A percentile compares a stretch with the other conserved stretches of the same genome.
These are phyloP conservation scores for Candida multigemmis DNA, from an alignment of 805 yeast genomes.

Conservation along the genomic window DNA sequence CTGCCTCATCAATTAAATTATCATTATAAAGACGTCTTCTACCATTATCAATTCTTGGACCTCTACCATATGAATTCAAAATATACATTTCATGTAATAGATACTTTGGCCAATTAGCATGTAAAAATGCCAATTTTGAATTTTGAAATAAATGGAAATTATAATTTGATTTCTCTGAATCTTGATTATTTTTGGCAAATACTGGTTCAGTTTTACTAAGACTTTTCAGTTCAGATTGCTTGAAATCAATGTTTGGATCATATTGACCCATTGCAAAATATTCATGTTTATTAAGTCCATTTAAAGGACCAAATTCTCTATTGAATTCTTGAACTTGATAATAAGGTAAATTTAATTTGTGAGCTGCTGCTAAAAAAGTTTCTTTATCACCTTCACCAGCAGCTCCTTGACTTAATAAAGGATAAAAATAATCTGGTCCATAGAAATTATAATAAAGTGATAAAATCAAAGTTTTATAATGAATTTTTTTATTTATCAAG, in stretches of 20 bases:
- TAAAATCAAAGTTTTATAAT: conserved; percentile 20
- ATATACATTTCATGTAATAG: conserved; percentile 16
- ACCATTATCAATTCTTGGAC: conserved; percentile 11
- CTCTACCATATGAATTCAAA: conserved; percentile 16
- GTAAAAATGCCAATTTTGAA: conserved; percentile 19
- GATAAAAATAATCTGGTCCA: conserved; percentile 28
- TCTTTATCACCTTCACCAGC: conserved; percentile 37
- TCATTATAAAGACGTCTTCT: conserved; percentile 19
- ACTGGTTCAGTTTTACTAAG: conserved; percentile 7
- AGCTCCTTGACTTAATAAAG: conserved; percentile 31
- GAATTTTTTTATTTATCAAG: conserved; percentile 22
- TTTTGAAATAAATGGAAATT: conserved; percentile 18
- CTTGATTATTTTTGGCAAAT: conserved; percentile 13
- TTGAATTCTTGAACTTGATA: conserved; percentile 28
- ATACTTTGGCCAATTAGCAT: conserved; percentile 31
- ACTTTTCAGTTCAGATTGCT: conserved; percentile 6
- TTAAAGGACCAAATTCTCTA: conserved; percentile 27
- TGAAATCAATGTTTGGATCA: conserved; percentile 22
- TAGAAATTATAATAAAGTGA: conserved; percentile 28
- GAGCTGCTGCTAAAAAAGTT: conserved; percentile 33
- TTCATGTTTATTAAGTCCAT: conserved; percentile 13
- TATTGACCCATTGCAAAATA: conserved; percentile 29
- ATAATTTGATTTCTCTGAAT: conserved; percentile 14
- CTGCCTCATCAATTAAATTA: conserved; percentile 14
- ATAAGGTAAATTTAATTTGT: conserved; percentile 24